phyloP scores from a whole-genome alignment of 139 green algal genomes.

The Closterium sp. region DNA sequence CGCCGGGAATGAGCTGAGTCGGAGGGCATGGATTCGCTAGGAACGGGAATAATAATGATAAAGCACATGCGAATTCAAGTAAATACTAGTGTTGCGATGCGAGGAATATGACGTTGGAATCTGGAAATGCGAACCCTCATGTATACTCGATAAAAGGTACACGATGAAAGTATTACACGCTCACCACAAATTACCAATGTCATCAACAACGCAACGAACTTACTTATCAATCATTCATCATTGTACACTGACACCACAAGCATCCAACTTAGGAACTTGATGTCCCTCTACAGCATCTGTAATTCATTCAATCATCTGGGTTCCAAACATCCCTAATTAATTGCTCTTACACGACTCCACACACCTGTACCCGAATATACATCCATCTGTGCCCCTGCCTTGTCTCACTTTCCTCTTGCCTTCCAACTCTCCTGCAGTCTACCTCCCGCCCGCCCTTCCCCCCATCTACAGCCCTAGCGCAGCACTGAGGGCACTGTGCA shows the following conservation, averaged over 20 bases:
- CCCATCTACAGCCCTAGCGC: conserved; percentile 28
- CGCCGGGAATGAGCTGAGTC: neutral
- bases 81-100: neutral
- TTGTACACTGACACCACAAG: too few relatives aligned
- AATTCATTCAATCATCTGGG: neutral
- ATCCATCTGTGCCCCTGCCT: neutral
- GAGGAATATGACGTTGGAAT: neutral
- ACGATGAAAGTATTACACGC: too few relatives aligned
- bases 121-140: neutral
- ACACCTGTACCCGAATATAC: neutral
- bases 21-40: neutral
- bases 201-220: too few relatives aligned
- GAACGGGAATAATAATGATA: neutral
- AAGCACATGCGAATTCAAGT: too few relatives aligned
- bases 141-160: neutral
- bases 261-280: too few relatives aligned
- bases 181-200: too few relatives aligned
- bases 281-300: neutral
- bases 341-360: neutral
- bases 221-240: too few relatives aligned
- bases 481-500: conserved; percentile 75
- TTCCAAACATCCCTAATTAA: neutral
- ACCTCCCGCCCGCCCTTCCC: neutral
- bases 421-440: neutral
- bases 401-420: neutral